Evolutionary conservation across 176 grass and related monocot genomes (phyloP), one percentile per base, ranked within the genome.

Genomic region (Oryza australiensis): DNA sequence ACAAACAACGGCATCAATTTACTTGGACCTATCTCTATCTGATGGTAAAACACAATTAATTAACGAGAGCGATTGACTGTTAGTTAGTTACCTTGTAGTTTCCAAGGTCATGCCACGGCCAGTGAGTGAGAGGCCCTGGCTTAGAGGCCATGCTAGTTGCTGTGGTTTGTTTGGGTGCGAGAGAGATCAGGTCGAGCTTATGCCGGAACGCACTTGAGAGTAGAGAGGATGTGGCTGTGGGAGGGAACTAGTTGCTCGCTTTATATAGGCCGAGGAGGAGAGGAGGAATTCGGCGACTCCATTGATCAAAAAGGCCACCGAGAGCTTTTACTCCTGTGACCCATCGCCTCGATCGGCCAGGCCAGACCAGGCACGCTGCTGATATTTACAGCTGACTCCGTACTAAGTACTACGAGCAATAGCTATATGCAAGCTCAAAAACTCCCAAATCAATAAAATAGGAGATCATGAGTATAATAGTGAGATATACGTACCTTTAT

Each of bases 81-180:
- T 20, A 16, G 3, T 48, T n/a, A n/a, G 1, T 13, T 83, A 92
- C 90, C 90, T 92, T 92, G 70, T 80, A 86, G 87, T 84, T 92
- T 24, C 90, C 90, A 14, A 92, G 90, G 46, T 75, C 78, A 4
- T 92, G 83, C 90, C 90, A 92, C 76, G 90, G 90, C 90, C 90
- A 92, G 29, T 82, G 83, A 23, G 86, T 92, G 65, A 89, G 67
- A 71, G 83, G 87, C 0, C 90, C 90, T 5, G 90, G 90, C 70
- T 77, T 85, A 9, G 83, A 81, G 7, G 90, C 90, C 90, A 92
- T 86, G 43, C 12, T 9, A 20, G 18, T 24, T 22, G 34, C 16
- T 23, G 46, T 35, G 34, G 34, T 32, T 6, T 5, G 42, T 46
- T 0, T 68, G 73, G 62, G 59, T 68, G 62, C n/a, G 65, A 37